phyloP scores from a whole-genome alignment of 371 early-diverging fungal genomes.

The Coemansia linderi region DNA sequence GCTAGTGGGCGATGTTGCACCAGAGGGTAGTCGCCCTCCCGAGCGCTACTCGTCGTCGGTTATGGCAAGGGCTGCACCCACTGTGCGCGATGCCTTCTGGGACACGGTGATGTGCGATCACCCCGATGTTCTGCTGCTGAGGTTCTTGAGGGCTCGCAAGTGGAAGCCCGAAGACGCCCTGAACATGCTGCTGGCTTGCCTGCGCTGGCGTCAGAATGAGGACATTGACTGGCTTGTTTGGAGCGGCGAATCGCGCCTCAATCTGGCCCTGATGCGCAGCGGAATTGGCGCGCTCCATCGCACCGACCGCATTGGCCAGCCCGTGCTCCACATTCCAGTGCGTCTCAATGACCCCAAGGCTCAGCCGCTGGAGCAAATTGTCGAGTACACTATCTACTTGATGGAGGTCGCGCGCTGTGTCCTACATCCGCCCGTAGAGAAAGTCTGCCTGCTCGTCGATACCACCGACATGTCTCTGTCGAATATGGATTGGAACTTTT shows the following conservation, averaged over 20 bases:
- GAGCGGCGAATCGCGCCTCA: conserved; percentile 56
- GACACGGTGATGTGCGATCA: conserved; percentile 55
- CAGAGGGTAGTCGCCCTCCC: conserved; percentile 29
- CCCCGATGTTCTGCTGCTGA: conserved; percentile 60
- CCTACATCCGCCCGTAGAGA: conserved; percentile 72
- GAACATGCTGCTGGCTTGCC: conserved; percentile 53
- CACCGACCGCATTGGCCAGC: conserved; percentile 55
- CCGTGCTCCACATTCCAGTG: conserved; percentile 62
- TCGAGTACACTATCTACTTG: conserved; percentile 66
- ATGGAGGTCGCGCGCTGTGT: conserved; percentile 83
- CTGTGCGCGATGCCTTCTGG: conserved; percentile 47
- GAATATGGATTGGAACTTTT: conserved; percentile 80
- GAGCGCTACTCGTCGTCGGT: conserved; percentile 9
- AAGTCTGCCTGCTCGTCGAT: conserved; percentile 79
- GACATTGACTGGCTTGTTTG: conserved; percentile 49
- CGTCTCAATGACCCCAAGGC: conserved; percentile 57
- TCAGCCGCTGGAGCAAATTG: conserved; percentile 50
- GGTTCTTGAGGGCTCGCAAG: conserved; percentile 65
- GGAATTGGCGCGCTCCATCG: conserved; percentile 56
- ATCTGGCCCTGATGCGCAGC: conserved; percentile 42
- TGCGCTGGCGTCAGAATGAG: conserved; percentile 58
- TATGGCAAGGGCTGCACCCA: background rate
- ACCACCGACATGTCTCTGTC: conserved; percentile 72
- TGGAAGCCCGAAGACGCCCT: conserved; percentile 59
- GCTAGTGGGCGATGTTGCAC: conserved; percentile 30